phyloP scores from a whole-genome alignment of 495 filamentous ascomycete species.

The Antarctomyces pellizariae region DNA sequence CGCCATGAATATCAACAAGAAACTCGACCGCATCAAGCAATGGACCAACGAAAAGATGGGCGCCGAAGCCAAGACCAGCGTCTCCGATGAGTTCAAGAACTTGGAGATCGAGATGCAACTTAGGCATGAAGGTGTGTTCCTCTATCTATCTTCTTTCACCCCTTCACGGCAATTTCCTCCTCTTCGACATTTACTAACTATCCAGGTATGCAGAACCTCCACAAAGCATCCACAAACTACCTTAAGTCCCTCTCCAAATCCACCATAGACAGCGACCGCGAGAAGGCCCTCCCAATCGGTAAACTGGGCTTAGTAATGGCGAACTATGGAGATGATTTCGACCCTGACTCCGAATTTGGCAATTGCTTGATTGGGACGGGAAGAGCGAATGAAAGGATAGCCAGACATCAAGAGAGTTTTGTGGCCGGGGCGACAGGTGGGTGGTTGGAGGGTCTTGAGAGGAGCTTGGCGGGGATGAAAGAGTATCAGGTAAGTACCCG shows the following conservation, averaged over 20 bases:
- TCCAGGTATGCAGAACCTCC: slow-evolving; percentile 74
- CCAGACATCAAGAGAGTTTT: slow-evolving; percentile 69
- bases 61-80: slow-evolving; percentile 66
- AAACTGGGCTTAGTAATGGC: slow-evolving; percentile 78
- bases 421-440: slow-evolving; percentile 56
- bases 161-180: not conserved
- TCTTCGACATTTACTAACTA: not conserved
- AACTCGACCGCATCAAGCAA: slow-evolving; percentile 91
- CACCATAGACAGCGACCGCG: slow-evolving; percentile 59
- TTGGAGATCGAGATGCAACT: slow-evolving; percentile 85
- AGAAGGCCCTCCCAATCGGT: slow-evolving; percentile 52
- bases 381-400: slow-evolving; percentile 68
- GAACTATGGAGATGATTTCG: slow-evolving; percentile 81
- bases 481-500: slow-evolving; percentile 57
- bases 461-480: slow-evolving; percentile 85
- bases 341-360: slow-evolving; percentile 76
- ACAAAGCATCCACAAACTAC: slow-evolving; percentile 72
- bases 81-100: slow-evolving; percentile 82
- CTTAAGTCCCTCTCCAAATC: slow-evolving; percentile 80
- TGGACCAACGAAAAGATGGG: slow-evolving; percentile 98
- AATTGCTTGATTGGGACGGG: slow-evolving; percentile 73
- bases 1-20: slow-evolving; percentile 85
- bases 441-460: slow-evolving; percentile 82
- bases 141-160: not conserved
- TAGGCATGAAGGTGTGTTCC: slow-evolving; percentile 56